A percentile compares a stretch with the other conserved stretches of the same genome.
phyloP scores from a whole-genome alignment of 192 early-diverging fungal genomes.

The Obelidium mucronatum region DNA sequence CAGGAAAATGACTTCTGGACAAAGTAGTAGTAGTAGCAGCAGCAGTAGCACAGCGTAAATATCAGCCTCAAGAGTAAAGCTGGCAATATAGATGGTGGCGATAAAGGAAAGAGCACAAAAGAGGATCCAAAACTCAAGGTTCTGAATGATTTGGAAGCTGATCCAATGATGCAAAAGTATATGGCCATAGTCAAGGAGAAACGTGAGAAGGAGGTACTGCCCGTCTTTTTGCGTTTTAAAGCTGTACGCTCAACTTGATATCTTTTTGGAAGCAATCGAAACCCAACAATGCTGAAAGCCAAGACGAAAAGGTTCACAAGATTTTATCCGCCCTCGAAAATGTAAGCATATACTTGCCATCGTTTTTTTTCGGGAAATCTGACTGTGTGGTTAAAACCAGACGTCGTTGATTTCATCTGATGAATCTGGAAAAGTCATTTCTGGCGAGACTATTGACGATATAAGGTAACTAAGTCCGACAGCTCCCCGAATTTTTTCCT shows the following conservation, averaged over 20 bases:
- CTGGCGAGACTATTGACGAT: conserved; percentile 28
- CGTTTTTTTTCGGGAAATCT: not conserved
- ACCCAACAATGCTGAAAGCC: not conserved
- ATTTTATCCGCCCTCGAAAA: conserved; percentile 11
- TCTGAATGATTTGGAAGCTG: conserved; percentile 44
- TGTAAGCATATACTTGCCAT: too few relatives aligned
- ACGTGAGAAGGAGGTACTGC: conserved; percentile 40
- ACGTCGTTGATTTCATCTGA: conserved; percentile 7
- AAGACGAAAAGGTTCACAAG: conserved; percentile 6
- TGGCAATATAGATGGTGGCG: too few relatives aligned
- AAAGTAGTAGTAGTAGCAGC: too few relatives aligned
- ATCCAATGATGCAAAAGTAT: conserved; percentile 59
- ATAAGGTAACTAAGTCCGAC: conserved; percentile 19
- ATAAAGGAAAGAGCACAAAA: conserved; percentile 25
- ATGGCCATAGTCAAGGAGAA: conserved; percentile 54
- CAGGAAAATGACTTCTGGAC: not conserved
- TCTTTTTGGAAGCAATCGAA: too few relatives aligned
- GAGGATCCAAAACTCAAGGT: conserved; percentile 23
- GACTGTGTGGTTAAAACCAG: not conserved
- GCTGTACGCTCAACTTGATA: too few relatives aligned
- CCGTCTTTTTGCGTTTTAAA: too few relatives aligned
- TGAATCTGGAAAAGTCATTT: conserved; percentile 1
- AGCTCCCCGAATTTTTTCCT: not conserved
- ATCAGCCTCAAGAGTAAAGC: too few relatives aligned
- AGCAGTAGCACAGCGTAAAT: too few relatives aligned